These are phyloP conservation scores for Neodidymelliopsis sp. DNA, from an alignment of 2,329 filamentous ascomycete genomes.

Conservation along the genomic window DNA sequence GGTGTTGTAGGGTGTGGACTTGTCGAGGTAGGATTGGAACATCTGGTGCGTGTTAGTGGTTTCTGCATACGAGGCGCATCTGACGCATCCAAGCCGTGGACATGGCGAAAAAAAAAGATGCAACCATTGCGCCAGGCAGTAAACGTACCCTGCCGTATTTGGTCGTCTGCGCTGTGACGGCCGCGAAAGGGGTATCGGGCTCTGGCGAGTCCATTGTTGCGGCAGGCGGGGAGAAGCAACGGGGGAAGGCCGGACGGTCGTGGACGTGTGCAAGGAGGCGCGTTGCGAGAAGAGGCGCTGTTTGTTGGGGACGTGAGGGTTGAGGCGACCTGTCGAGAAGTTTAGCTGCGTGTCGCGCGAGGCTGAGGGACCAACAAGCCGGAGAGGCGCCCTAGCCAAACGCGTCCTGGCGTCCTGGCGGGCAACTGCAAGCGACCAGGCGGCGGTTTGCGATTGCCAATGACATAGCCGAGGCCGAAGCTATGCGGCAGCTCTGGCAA, in stretches of 20 bases:
- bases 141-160: slow-evolving; percentile 72
- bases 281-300: slow-evolving; percentile 1
- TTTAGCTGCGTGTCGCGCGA: slow-evolving; percentile 14
- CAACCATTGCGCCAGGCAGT: slow-evolving; percentile 19
- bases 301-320: slow-evolving; percentile 24
- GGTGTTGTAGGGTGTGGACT: slow-evolving; percentile 85
- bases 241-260: not conserved
- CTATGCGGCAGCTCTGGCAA: slow-evolving; percentile 14
- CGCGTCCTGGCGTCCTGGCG: slow-evolving; percentile 12
- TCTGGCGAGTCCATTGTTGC: slow-evolving; percentile 80
- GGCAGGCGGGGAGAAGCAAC: not conserved
- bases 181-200: slow-evolving; percentile 91
- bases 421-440: slow-evolving; percentile 10
- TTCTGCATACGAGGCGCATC: not conserved
- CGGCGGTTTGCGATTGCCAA: not conserved
- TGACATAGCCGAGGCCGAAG: slow-evolving; percentile 21
- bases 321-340: slow-evolving; percentile 41
- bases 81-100: slow-evolving; percentile 1
- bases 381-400: slow-evolving; percentile 13
- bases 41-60: slow-evolving; percentile 64
- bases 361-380: slow-evolving; percentile 11
- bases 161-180: slow-evolving; percentile 85
- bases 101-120: not conserved
- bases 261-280: not conserved
- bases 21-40: slow-evolving; percentile 94